Percentiles rank a stretch among this genome's conserved stretches.
Evolutionary conservation across 2,329 filamentous ascomycete species (phyloP).

Genomic region (Eutypella sp.): DNA sequence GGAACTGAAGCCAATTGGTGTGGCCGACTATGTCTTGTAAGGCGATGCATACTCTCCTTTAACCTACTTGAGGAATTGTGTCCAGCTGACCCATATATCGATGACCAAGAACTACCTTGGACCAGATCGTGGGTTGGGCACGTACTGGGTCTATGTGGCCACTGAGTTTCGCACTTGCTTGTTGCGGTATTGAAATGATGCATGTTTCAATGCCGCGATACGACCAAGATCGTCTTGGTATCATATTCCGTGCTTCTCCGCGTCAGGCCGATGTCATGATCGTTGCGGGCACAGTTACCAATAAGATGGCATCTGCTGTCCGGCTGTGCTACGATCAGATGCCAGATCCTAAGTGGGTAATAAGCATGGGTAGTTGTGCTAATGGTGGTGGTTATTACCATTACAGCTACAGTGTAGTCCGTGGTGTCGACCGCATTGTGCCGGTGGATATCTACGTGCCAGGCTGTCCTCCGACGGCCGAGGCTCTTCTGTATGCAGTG

Average conservation of each 20-base stretch:
- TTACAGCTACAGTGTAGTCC: conserved; percentile 74
- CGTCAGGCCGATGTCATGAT: conserved; percentile 92
- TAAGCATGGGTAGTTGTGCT: conserved; percentile 78
- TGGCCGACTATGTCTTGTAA: conserved; percentile 16
- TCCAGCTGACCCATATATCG: background rate
- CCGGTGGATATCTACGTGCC: conserved; percentile 79
- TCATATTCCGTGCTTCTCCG: conserved; percentile 85
- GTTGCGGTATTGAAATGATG: conserved; percentile 93
- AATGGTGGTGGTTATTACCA: conserved; percentile 86
- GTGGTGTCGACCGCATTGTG: conserved; percentile 71
- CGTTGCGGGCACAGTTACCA: conserved; percentile 85
- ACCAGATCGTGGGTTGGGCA: conserved; percentile 78
- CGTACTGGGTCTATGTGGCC: conserved; percentile 83
- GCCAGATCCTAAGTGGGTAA: conserved; percentile 87
- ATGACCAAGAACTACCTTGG: conserved; percentile 56
- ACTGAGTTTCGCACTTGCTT: conserved; percentile 83
- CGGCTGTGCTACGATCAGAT: conserved; percentile 94
- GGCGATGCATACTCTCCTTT: background rate
- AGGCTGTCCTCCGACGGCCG: conserved; percentile 60
- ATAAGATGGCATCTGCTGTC: conserved; percentile 92
- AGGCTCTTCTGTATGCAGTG: conserved; percentile 64
- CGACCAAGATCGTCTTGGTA: conserved; percentile 82
- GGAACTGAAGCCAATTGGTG: conserved; percentile 7
- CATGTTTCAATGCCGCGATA: conserved; percentile 81
- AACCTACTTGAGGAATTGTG: background rate